phyloP scores from a whole-genome alignment of 371 early-diverging fungal genomes.

The Rhizopus stolonifer region DNA sequence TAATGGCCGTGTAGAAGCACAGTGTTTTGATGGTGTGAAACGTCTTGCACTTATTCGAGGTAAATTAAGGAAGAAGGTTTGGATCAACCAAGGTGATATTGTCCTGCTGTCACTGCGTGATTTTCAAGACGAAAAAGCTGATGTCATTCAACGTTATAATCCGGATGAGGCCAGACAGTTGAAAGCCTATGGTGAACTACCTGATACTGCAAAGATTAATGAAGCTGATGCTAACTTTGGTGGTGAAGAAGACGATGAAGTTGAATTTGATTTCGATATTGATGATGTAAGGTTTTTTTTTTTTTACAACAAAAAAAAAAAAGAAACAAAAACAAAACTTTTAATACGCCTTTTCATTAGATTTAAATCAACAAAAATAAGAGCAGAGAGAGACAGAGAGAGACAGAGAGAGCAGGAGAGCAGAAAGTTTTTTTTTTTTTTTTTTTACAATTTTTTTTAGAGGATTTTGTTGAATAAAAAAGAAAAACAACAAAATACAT shows the following conservation, averaged over 20 bases:
- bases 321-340: too few relatives aligned
- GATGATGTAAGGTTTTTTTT: slow-evolving; percentile 87
- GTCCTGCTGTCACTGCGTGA: slow-evolving; percentile 94
- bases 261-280: slow-evolving; percentile 91
- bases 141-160: slow-evolving; percentile 97
- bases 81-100: slow-evolving; percentile 97
- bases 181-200: slow-evolving; percentile 94
- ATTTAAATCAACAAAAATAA: too few relatives aligned
- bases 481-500: too few relatives aligned
- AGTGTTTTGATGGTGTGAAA: slow-evolving; percentile 92
- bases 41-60: slow-evolving; percentile 97
- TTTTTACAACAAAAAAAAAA: too few relatives aligned
- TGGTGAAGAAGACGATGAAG: slow-evolving; percentile 75
- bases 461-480: too few relatives aligned
- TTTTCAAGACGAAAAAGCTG: slow-evolving; percentile 96
- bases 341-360: too few relatives aligned
- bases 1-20: slow-evolving; percentile 93
- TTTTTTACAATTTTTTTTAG: too few relatives aligned
- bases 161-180: slow-evolving; percentile 97
- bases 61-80: slow-evolving; percentile 96
- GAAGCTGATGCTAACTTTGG: slow-evolving; percentile 71
- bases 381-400: too few relatives aligned
- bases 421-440: too few relatives aligned
- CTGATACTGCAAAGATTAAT: slow-evolving; percentile 88
- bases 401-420: too few relatives aligned